Conservation (phyloP, 306 rosid species). For the Argentina anserina region DNA sequence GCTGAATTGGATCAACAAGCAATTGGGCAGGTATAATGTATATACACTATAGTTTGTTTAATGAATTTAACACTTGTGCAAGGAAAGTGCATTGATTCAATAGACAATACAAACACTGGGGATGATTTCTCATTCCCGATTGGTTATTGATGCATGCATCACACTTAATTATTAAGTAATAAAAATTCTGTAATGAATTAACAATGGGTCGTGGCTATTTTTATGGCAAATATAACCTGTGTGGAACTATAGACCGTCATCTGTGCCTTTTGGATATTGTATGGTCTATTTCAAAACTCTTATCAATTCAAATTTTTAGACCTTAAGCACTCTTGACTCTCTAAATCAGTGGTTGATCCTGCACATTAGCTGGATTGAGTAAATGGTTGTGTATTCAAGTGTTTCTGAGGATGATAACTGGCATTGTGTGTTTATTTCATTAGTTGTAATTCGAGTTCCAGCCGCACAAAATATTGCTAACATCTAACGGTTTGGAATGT, state of each 20-base stretch:
- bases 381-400: not conserved
- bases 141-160: not conserved
- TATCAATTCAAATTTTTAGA: not conserved
- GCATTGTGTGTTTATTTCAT: not conserved
- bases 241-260: not conserved
- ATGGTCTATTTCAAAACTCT: not conserved
- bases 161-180: not conserved
- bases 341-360: not conserved
- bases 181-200: not conserved
- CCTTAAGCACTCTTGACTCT: not conserved
- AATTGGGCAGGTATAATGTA: conserved; percentile 71
- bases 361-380: not conserved
- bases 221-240: not conserved
- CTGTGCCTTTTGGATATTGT: not conserved
- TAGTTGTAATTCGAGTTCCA: conserved; percentile 10
- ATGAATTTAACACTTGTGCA: conserved; percentile 7
- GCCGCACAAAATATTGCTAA: conserved; percentile 16
- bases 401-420: not conserved
- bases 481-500: conserved; percentile 18
- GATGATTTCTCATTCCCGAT: not conserved
- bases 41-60: conserved; percentile 15
- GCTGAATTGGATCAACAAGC: conserved; percentile 85
- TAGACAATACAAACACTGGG: not conserved
- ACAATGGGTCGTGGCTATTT: not conserved
- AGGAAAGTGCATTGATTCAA: not conserved